These are phyloP conservation scores for Cicer cuneatum DNA, from an alignment of 306 rosid genomes.

Conservation along the genomic window DNA sequence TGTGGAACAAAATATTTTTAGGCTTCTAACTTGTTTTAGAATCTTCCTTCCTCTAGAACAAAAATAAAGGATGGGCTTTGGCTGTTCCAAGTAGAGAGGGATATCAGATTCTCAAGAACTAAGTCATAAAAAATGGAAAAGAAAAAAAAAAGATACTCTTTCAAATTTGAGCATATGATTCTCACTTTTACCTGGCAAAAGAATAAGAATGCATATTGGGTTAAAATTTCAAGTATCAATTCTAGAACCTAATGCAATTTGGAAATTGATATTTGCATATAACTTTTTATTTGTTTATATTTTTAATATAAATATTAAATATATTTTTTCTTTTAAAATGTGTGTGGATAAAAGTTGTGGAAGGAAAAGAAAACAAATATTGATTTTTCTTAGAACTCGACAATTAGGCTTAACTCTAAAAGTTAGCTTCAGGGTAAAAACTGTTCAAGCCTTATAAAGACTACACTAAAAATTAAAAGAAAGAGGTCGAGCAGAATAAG, in stretches of 20 bases:
- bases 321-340: background rate
- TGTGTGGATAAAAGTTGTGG: conserved; percentile 37
- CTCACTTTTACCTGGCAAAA: conserved; percentile 63
- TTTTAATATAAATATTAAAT: conserved; percentile 15
- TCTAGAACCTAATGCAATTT: conserved; percentile 67
- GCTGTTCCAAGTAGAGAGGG: conserved; percentile 61
- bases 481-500: background rate
- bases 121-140: conserved; percentile 45
- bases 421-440: too few species aligned
- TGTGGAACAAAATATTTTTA: conserved; percentile 42
- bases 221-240: conserved; percentile 58
- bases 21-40: conserved; percentile 50
- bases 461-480: background rate
- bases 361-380: background rate
- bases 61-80: conserved; percentile 53
- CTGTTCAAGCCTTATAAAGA: background rate
- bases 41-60: conserved; percentile 52
- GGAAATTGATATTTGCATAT: conserved; percentile 46
- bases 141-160: conserved; percentile 37
- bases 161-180: conserved; percentile 75
- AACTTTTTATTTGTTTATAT: too few species aligned
- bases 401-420: background rate
- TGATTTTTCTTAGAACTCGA: background rate
- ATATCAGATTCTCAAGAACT: conserved; percentile 58
- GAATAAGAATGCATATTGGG: conserved; percentile 57